phyloP scores from a whole-genome alignment of 2,329 filamentous ascomycete genomes.

The Pseudogymnoascus verrucosus region DNA sequence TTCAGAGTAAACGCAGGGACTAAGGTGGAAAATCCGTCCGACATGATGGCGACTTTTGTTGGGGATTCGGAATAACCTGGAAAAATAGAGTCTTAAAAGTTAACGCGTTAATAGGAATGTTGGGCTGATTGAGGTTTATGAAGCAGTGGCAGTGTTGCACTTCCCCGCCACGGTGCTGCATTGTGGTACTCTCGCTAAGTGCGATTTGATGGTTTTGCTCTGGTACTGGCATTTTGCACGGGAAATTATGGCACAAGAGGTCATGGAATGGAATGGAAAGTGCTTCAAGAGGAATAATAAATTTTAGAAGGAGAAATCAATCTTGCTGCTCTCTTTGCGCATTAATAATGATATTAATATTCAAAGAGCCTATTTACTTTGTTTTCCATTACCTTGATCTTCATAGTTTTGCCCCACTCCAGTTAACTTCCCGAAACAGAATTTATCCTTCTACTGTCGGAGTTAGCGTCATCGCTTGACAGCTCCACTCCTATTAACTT shows the following conservation, averaged over 20 bases:
- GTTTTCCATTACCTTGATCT: too few relatives aligned
- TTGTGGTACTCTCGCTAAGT: background rate
- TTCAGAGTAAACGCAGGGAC: slow-evolving; percentile 5
- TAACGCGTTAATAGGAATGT: background rate
- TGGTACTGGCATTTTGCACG: background rate
- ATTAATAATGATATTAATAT: background rate
- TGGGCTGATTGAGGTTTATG: background rate
- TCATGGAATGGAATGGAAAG: background rate
- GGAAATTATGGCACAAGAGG: background rate
- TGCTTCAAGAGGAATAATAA: background rate
- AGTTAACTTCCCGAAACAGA: background rate
- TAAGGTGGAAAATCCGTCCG: slow-evolving; percentile 2
- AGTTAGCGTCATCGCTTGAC: background rate
- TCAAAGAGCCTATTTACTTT: background rate
- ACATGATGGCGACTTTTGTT: background rate
- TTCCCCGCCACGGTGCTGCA: background rate
- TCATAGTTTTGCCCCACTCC: too few relatives aligned
- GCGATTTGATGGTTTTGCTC: background rate
- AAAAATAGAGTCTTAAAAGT: background rate
- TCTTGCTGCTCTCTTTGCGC: background rate
- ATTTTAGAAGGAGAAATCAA: background rate
- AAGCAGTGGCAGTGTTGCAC: background rate
- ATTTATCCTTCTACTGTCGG: background rate
- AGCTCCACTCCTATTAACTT: background rate
- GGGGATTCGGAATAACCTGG: background rate